Base-by-base conservation (phyloP, 768 basidiomycete species). In the Galerina marginata region DNA sequence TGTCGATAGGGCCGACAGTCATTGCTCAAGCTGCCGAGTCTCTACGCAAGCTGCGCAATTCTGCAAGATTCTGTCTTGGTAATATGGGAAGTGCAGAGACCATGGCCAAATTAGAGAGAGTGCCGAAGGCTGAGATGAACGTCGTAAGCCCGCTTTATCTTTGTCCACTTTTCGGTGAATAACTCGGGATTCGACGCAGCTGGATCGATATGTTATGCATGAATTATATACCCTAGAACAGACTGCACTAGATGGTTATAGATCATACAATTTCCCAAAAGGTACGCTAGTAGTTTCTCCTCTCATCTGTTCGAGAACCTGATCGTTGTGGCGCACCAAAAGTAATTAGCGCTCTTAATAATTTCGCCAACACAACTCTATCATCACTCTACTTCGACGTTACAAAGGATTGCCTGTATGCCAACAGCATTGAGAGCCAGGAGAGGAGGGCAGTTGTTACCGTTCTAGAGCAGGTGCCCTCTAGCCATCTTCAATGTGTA, bases 371-470 rank as follows among this genome's bases (percentile, higher is more conserved):
- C 67, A 81, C 87, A 59, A 92, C 91, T 0, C 81, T 98, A 20
- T 98, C 96, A 0, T 89, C 94, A 0, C 76, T 96, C 36, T 99
- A 98, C 74, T 93, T 98, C 63, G 95, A 96, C 68, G 87, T 92
- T 50, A 92, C 87, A 37, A 97, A 97, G 72, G 96, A 99, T 72
- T 83, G 83, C 46, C 76, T 99, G 9, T 98, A 99, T 69, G 92
- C 93, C 37, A 82, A 92, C 66, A 69, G 76, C 9, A 56, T 74
- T 2, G 66, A 79, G 20, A 83, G 83, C 59, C 65, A 72, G 2
- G 80, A 86, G 43, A 86, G 96, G 12, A 79, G 85, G 50, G 84
- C 83, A 0, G 81, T 92, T 12, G 72, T 95, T 6, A 86, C 89
- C 4, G 90, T 92, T 2, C 78, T 97, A 11, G 81, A 87, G 59